phyloP scores from a whole-genome alignment of 495 filamentous ascomycete species.

The Xylaria grammica region DNA sequence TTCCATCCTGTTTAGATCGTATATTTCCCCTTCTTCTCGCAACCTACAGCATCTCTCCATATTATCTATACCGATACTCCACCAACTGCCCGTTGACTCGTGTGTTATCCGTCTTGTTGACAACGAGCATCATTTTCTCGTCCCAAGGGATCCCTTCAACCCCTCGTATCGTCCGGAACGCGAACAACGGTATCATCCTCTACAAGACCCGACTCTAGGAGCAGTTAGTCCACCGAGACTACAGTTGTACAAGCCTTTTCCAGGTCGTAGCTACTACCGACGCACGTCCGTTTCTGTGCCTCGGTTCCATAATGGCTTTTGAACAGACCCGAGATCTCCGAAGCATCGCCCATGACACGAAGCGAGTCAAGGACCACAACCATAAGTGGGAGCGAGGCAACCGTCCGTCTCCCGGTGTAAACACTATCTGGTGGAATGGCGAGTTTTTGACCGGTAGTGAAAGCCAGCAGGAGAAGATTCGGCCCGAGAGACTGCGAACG shows the following conservation, averaged over 20 bases:
- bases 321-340: slow-evolving; percentile 49
- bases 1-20: slow-evolving; percentile 16
- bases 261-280: neutral
- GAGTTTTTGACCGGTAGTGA: slow-evolving; percentile 28
- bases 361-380: slow-evolving; percentile 48
- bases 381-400: slow-evolving; percentile 49
- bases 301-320: slow-evolving; percentile 32
- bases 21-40: slow-evolving; percentile 14
- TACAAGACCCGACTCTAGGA: neutral
- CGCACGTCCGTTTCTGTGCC: neutral
- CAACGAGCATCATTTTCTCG: neutral
- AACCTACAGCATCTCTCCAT: slow-evolving; percentile 8
- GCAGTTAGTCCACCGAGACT: neutral
- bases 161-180: neutral
- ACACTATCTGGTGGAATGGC: slow-evolving; percentile 10
- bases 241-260: neutral
- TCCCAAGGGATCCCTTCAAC: neutral
- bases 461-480: slow-evolving; percentile 37
- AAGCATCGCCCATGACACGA: slow-evolving; percentile 46
- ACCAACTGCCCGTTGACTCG: neutral
- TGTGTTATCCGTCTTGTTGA: too few species aligned
- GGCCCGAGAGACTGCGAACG: slow-evolving; percentile 31
- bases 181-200: neutral
- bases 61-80: neutral
- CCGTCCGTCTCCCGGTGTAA: slow-evolving; percentile 34